These are phyloP conservation scores for Phialophora tarda DNA, from an alignment of 2,329 filamentous ascomycete species.

Conservation along the genomic window DNA sequence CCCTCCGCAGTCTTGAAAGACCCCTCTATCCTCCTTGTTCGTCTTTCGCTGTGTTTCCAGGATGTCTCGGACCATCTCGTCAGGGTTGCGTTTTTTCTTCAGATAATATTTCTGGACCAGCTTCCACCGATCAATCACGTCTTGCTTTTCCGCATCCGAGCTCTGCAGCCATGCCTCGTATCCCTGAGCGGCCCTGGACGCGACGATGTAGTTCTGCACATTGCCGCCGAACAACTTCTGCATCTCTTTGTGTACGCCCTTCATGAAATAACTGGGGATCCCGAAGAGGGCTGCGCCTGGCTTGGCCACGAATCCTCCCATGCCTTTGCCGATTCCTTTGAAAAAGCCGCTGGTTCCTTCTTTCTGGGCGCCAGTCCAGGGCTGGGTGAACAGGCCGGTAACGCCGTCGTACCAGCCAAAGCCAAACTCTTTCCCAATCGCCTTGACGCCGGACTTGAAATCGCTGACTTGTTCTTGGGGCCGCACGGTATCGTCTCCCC, in stretches of 20 bases:
- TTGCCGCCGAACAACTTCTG: constrained; percentile 45
- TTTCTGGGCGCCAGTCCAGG: constrained; percentile 49
- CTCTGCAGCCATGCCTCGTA: constrained; percentile 53
- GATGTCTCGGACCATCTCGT: constrained; percentile 61
- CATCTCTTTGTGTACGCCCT: constrained; percentile 43
- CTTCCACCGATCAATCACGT: constrained; percentile 71
- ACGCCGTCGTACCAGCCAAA: constrained; percentile 53
- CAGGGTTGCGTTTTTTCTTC: constrained; percentile 49
- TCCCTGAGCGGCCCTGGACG: constrained; percentile 42
- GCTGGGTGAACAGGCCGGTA: constrained; percentile 53
- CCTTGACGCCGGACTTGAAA: constrained; percentile 53
- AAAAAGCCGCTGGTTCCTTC: constrained; percentile 50
- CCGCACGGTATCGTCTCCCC: constrained; percentile 57
- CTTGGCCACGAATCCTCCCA: constrained; percentile 41
- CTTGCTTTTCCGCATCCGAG: constrained; percentile 63
- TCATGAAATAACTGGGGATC: constrained; percentile 43
- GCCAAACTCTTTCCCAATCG: constrained; percentile 53
- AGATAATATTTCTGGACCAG: constrained; percentile 56
- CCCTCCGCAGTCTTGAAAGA: constrained; percentile 30
- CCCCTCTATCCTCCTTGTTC: constrained; percentile 34
- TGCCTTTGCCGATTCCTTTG: constrained; percentile 52
- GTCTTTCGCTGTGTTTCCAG: constrained; percentile 25
- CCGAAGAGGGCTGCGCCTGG: constrained; percentile 43
- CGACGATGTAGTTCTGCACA: constrained; percentile 42
- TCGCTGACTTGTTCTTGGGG: constrained; percentile 51